Evolutionary conservation across 306 rosid genomes (phyloP), one percentile per base, ranked within the genome.

Genomic region (Psophocarpus tetragonolobus): DNA sequence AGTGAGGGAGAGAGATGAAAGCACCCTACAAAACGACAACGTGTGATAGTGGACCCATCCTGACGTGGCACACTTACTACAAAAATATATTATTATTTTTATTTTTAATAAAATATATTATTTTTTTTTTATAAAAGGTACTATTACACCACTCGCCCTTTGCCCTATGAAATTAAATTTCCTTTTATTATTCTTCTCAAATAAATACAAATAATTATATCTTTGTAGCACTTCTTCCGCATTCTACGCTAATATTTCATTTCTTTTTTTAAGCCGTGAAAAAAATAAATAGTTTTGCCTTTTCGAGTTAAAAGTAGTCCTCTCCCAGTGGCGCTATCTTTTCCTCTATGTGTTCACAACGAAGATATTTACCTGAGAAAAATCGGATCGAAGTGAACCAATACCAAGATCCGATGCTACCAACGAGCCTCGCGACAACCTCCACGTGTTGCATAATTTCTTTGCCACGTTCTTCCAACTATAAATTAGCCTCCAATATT

Each of bases 1-100:
- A 84, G 84, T 38, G 86, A 74, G 78, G 36, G 56, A 30, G 82
- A 72, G 68, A 56, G 80, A 33, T 44, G 74, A 84, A 73, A 50
- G 47, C 69, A 56, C 73, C 75, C 44, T 56, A 54, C 85, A 79
- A 73, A 71, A 86, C 89, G 86, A 90, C 90, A 90, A 83, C 20
- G 13, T 82, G 18, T 21, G 5, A 63, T 71, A 0, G 50, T 38
- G 86, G 89, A 70, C 68, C 85, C 80, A 10, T 3, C 76, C 63
- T 81, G 86, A 88, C 88, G 89, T 86, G 92, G 88, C 87, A 80
- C 83, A 32, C 83, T 82, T 82, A 73, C 75, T 80, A 47, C 68
- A 23, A n/a, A n/a, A n/a, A 68, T 30, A 29, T 68, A 67, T 51
- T 30, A 78, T 44, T 20, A 29, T 33, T 54, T 38, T 27, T 32